Base-by-base conservation (phyloP, 495 filamentous ascomycete species). In the Penicillium manginii region DNA sequence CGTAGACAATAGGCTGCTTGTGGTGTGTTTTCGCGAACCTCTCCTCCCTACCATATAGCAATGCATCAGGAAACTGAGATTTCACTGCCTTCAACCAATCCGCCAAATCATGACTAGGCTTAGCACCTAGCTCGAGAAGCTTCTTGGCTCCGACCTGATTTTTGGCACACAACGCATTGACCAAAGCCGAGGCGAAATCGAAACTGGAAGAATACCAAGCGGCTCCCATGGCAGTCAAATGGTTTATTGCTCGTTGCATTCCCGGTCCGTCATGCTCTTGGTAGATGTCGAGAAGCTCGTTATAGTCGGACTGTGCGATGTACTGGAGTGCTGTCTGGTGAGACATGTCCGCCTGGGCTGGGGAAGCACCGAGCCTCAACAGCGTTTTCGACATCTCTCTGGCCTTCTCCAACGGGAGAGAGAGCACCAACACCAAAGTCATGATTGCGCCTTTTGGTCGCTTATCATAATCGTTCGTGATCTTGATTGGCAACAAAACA, bases 291-390 rank as follows among this genome's bases (percentile, higher is more conserved):
- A 91, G 62, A n/a, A 89, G 57, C 4, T 85, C 78, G 3, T 64
- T 55, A 23, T 76, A 73, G 11, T 77, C 69, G 11, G 73, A 60
- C 0, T 68, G 66, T 8, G 78, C 75, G 35, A 77, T 69, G 62
- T 78, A 90, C 53, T 91, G 82, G 50, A 93, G 75, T 0, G 83
- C 81, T 0, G 88, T 90, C 11, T 72, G 65, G 1, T 83, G 77
- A 32, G 79, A 69, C 22, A 78, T 61, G 59, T 92, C 90, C 0
- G 84, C 89, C 64, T 93, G 91, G 1, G 87, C 84, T 39, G 83
- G 84, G 2, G 87, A 89, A 9, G 88, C 89, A 3, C 90, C 90
- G 2, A 91, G 74, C 22, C 83, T 77, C n/a, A 93, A 65, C 29
- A 96, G 78, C 0, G 81, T 80, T 56, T 76, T 71, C 1, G 77